Conservation (phyloP, 2,329 filamentous ascomycete genomes). For the Aspergillus piperis region DNA sequence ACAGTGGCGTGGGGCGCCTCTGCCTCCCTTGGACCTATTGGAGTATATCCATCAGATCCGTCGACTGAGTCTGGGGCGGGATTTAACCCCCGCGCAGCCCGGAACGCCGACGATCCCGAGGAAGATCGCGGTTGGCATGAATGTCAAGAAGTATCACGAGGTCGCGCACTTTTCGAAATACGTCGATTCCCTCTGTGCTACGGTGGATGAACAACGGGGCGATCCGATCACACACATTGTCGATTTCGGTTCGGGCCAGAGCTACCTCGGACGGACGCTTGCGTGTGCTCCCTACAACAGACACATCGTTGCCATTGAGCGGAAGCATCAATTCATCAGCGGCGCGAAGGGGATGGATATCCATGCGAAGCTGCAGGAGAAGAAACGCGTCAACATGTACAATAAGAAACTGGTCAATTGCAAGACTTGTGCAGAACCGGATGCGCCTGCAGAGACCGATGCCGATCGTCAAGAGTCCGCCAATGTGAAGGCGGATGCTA, state of each 20-base stretch:
- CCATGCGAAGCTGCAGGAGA: conserved; percentile 72
- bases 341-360: conserved; percentile 84
- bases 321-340: conserved; percentile 79
- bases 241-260: conserved; percentile 95
- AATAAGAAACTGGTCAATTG: conserved; percentile 68
- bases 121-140: conserved; percentile 85
- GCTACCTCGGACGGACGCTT: conserved; percentile 86
- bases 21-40: conserved; percentile 60
- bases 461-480: background rate
- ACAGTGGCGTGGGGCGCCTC: conserved; percentile 47
- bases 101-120: conserved; percentile 60
- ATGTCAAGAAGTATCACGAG: conserved; percentile 92
- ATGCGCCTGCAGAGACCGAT: conserved; percentile 7
- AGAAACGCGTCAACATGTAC: conserved; percentile 70
- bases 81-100: conserved; percentile 51
- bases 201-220: conserved; percentile 53
- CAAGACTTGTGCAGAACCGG: conserved; percentile 23
- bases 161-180: conserved; percentile 89
- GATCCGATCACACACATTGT: conserved; percentile 76
- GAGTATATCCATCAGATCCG: conserved; percentile 73
- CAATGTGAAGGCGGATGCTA: conserved; percentile 4
- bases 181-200: conserved; percentile 65
- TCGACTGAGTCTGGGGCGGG: conserved; percentile 65
- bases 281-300: conserved; percentile 83
- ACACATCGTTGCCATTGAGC: conserved; percentile 88